phyloP scores from a whole-genome alignment of 2,329 filamentous ascomycete genomes.

The Cordyceps cicadae region DNA sequence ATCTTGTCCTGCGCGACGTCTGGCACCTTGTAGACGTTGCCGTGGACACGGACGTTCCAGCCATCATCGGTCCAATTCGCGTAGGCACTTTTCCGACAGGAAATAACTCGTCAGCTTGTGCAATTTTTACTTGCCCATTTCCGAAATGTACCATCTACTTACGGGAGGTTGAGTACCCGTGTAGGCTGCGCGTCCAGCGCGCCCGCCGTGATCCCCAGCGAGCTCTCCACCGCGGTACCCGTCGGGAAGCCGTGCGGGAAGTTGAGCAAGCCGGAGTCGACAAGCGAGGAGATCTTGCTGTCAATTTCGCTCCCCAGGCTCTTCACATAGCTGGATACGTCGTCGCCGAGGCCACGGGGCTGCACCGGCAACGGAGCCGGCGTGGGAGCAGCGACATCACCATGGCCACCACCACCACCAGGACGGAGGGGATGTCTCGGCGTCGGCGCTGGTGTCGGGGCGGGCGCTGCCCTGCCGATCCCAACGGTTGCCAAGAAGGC shows the following conservation, averaged over 20 bases:
- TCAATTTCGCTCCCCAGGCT: constrained; percentile 44
- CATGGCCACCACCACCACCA: background rate
- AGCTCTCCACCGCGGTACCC: constrained; percentile 50
- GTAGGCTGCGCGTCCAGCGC: constrained; percentile 57
- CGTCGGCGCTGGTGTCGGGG: background rate
- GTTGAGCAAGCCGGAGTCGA: constrained; percentile 55
- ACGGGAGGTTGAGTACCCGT: constrained; percentile 62
- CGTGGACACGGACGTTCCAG: constrained; percentile 70
- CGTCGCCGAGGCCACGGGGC: constrained; percentile 27
- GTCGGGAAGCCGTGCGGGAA: constrained; percentile 55
- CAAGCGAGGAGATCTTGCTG: constrained; percentile 49
- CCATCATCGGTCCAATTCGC: constrained; percentile 73
- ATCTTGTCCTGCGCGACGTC: constrained; percentile 57
- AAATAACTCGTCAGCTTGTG: background rate
- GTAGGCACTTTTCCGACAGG: constrained; percentile 38
- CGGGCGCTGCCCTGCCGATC: constrained; percentile 8
- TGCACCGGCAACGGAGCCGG: constrained; percentile 15
- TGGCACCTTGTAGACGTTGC: constrained; percentile 75
- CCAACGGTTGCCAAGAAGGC: constrained; percentile 8
- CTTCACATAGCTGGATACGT: constrained; percentile 42
- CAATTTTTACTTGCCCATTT: no score
- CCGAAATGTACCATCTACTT: constrained; percentile 17
- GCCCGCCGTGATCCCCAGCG: constrained; percentile 48
- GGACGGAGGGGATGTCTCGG: background rate
- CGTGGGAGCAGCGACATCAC: constrained; percentile 12